Base-by-base conservation (phyloP, 805 yeast genomes). In the Suhomyces vadensis region DNA sequence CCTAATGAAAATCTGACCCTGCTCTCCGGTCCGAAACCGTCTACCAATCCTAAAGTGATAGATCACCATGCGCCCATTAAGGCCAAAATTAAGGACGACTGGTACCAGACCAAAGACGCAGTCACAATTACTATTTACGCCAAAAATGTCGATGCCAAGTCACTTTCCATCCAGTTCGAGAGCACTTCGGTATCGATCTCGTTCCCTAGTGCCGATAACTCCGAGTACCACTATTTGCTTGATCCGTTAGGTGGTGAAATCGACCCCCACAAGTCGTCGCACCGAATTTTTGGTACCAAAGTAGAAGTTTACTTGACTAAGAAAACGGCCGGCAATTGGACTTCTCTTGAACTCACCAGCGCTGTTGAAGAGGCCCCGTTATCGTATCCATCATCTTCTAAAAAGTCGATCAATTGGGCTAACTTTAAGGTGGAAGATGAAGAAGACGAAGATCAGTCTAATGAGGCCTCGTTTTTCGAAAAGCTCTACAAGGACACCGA, bases 401-500 rank as follows among this genome's bases (percentile, higher is more conserved):
- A 75, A 39, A 81, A 77, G 46, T 69, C 76, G 5, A 69, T 74
- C 16, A 83, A 90, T 58, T 89, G 97, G 97, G 77, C 85, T 14
- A 65, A 54, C 16, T 67, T 71, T 50, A 69, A 75, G 36, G 57
- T 85, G 17, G 56, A 57, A 5, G 75, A 70, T 5, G 80, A 76
- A 3, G 71, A 64, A 0, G 75, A 69, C 9, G 72, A 69, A 11
- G 74, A 68, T 20, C 70, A 72, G 0, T 72, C 71, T 10, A 78
- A 75, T 19, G 79, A 81, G 2, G 80, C 81, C 48, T 82, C 74
- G 1, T 91, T 94, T 56, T 94, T 94, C 68, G 78, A 81, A 53
- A 74, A 81, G 50, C 58, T 94, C 8, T 94, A 85, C 65, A 75
- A 76, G 21, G 82, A 77, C 51, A 92, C 95, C 0, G 95, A 90